A percentile compares a stretch with the other conserved stretches of the same genome.
These are phyloP conservation scores for Hanseniaspora sp. DNA, from an alignment of 1,139 yeast species.

Conservation along the genomic window DNA sequence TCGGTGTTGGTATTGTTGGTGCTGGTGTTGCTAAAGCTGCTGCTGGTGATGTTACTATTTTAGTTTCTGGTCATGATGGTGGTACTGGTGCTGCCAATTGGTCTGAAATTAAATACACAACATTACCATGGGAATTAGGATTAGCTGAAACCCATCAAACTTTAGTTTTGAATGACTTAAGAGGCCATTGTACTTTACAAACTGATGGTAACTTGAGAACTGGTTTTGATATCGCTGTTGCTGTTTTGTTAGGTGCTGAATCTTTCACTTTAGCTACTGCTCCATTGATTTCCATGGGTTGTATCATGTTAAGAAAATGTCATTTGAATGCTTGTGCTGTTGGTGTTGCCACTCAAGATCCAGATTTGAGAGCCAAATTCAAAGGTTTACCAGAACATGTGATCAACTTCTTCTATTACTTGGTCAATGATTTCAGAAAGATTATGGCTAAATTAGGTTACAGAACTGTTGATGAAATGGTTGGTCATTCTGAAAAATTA, in stretches of 20 bases:
- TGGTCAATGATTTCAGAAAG: constrained; percentile 81
- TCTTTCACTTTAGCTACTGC: constrained; percentile 98
- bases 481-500: constrained; percentile 88
- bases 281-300: constrained; percentile 94
- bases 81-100: constrained; percentile 99
- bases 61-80: constrained; percentile 97
- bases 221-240: constrained; percentile 87
- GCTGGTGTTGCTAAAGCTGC: constrained; percentile 99
- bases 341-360: constrained; percentile 98
- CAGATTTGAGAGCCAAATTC: constrained; percentile 82
- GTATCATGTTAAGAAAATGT: constrained; percentile 91
- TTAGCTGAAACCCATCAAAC: constrained; percentile 98
- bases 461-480: constrained; percentile 95
- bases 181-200: constrained; percentile 91
- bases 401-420: constrained; percentile 89
- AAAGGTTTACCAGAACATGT: constrained; percentile 97
- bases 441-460: constrained; percentile 93
- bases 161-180: constrained; percentile 81
- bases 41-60: constrained; percentile 70
- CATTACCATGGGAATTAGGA: constrained; percentile 98
- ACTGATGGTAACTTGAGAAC: constrained; percentile 96
- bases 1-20: constrained; percentile 97
- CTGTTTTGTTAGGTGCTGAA: constrained; percentile 92
- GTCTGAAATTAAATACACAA: constrained; percentile 95
- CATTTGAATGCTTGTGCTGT: constrained; percentile 92